phyloP scores from a whole-genome alignment of 768 basidiomycete genomes.

The Hebeloma cylindrosporum region DNA sequence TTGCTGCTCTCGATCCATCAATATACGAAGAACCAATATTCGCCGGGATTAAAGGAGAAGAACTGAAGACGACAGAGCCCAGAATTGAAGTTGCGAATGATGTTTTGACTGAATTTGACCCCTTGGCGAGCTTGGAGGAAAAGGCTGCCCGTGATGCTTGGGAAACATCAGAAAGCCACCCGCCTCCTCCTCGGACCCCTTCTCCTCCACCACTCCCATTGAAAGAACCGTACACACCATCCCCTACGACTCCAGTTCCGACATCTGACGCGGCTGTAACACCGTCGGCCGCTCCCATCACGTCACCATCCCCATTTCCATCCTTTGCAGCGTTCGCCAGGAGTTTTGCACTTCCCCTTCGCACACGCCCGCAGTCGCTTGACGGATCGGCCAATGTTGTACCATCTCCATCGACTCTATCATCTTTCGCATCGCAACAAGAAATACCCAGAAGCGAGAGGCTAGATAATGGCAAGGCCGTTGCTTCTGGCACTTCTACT shows the following conservation, averaged over 20 bases:
- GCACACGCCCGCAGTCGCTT: slow-evolving; percentile 57
- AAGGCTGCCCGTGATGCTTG: slow-evolving; percentile 63
- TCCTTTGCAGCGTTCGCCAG: slow-evolving; percentile 68
- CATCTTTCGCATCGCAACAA: slow-evolving; percentile 56
- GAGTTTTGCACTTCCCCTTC: slow-evolving; percentile 51
- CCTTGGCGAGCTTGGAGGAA: slow-evolving; percentile 57
- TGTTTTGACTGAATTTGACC: slow-evolving; percentile 68
- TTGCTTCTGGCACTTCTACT: slow-evolving; percentile 25
- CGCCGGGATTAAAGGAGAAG: slow-evolving; percentile 34
- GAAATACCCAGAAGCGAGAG: slow-evolving; percentile 19
- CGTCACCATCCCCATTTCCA: slow-evolving; percentile 46
- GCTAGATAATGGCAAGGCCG: slow-evolving; percentile 19
- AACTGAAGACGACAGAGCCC: slow-evolving; percentile 21
- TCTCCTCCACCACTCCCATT: slow-evolving; percentile 40
- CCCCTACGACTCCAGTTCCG: slow-evolving; percentile 25
- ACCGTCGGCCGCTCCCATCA: slow-evolving; percentile 12
- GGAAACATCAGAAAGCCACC: slow-evolving; percentile 61
- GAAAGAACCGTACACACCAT: slow-evolving; percentile 34
- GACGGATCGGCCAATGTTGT: slow-evolving; percentile 56
- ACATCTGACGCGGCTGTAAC: slow-evolving; percentile 5
- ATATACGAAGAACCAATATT: slow-evolving; percentile 41
- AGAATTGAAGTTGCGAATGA: slow-evolving; percentile 34
- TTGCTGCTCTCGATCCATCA: slow-evolving; percentile 44
- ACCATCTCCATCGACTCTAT: slow-evolving; percentile 54
- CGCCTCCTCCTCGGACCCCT: slow-evolving; percentile 43